Percentiles rank a stretch among this genome's conserved stretches.
Conservation (phyloP, 1,139 yeast species). For the Suhomyces bokatorum region DNA sequence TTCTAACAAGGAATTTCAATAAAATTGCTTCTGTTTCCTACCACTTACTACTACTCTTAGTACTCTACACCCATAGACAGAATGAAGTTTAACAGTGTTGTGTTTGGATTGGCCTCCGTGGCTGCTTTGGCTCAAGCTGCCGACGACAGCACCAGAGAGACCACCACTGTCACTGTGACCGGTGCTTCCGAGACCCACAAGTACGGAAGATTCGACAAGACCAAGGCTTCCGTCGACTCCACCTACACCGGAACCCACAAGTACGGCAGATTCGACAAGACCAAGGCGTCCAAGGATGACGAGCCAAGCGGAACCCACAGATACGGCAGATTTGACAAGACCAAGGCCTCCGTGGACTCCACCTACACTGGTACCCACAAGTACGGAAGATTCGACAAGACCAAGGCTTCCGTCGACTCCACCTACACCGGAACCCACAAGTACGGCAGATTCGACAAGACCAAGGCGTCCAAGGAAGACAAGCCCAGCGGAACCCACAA, state of each 20-base stretch:
- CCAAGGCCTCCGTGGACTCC: conserved; percentile 28
- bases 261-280: conserved; percentile 44
- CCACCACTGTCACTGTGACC: conserved; percentile 30
- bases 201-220: conserved; percentile 54
- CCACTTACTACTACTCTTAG: not conserved
- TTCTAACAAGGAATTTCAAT: not conserved
- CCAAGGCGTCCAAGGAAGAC: conserved; percentile 50
- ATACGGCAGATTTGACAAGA: conserved; percentile 51
- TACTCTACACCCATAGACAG: not conserved
- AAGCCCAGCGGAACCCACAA: conserved; percentile 51
- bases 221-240: conserved; percentile 35
- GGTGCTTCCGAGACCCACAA: conserved; percentile 39
- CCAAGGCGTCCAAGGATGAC: conserved; percentile 28
- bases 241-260: conserved; percentile 38
- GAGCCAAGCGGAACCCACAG: conserved; percentile 43
- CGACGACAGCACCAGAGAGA: conserved; percentile 25
- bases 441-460: conserved; percentile 43
- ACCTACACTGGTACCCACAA: conserved; percentile 41
- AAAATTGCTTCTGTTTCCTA: conserved; percentile 4
- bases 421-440: conserved; percentile 46
- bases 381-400: conserved; percentile 52
- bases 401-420: conserved; percentile 22
- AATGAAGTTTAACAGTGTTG: conserved; percentile 27
- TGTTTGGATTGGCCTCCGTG: conserved; percentile 23
- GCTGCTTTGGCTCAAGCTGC: conserved; percentile 24